Evolutionary conservation across 129 eudicot species (phyloP).

Genomic region (Gnaphalium uliginosum): DNA sequence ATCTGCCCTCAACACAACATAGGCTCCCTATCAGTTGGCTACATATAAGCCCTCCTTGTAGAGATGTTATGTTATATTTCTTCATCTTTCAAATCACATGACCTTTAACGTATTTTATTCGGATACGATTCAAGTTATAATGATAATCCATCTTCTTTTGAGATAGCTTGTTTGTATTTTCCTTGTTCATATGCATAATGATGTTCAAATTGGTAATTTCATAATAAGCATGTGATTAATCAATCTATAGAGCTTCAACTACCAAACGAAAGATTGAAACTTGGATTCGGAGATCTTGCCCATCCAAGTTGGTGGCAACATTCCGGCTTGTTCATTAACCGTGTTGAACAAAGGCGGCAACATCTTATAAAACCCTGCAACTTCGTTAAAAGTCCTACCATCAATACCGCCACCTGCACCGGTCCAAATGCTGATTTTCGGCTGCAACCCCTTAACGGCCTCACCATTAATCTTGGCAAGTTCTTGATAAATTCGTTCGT

Average conservation of each 20-base stretch:
- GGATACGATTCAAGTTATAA: constrained; percentile 12
- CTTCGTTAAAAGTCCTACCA: constrained; percentile 34
- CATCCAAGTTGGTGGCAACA: constrained; percentile 41
- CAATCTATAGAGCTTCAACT: background rate
- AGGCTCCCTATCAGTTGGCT: constrained; percentile 3
- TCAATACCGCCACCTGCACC: constrained; percentile 9
- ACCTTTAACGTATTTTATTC: background rate
- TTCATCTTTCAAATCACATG: constrained; percentile 8
- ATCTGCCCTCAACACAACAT: constrained; percentile 15
- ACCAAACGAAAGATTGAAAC: background rate
- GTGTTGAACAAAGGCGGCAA: constrained; percentile 40
- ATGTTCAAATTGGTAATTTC: constrained; percentile 20
- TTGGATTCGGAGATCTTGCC: constrained; percentile 21
- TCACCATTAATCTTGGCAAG: constrained; percentile 31
- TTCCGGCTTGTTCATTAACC: constrained; percentile 40
- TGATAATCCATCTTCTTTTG: constrained; percentile 5
- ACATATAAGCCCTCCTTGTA: constrained; percentile 6
- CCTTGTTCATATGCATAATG: background rate
- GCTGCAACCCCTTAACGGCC: constrained; percentile 33
- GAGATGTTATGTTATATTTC: constrained; percentile 24
- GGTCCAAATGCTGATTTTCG: constrained; percentile 32
- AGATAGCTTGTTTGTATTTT: background rate
- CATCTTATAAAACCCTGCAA: constrained; percentile 21
- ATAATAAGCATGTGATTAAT: no score
- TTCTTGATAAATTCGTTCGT: constrained; percentile 31